A percentile compares a stretch with the other conserved stretches of the same genome.
Evolutionary conservation across 2,329 filamentous ascomycete species (phyloP).

Genomic region (Diplodia scrobiculata): DNA sequence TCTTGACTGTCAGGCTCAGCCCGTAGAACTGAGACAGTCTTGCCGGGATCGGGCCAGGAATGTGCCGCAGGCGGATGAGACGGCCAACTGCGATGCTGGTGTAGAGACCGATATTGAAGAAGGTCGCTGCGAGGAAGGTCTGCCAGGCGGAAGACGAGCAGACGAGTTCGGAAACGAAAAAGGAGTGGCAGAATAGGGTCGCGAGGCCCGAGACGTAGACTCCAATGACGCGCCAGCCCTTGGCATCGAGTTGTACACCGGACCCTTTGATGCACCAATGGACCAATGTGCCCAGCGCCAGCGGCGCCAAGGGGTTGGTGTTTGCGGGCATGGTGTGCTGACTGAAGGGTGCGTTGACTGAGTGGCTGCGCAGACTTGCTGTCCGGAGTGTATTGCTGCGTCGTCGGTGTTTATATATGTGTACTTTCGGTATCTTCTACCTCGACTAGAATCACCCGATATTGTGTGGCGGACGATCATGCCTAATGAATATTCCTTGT

Average conservation of each 20-base stretch:
- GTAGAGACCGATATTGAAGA: constrained; percentile 30
- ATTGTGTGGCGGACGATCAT: neutral
- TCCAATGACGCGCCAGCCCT: neutral
- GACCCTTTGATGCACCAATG: neutral
- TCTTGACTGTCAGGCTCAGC: neutral
- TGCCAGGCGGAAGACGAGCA: neutral
- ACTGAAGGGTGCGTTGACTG: too few species aligned
- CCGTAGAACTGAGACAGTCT: constrained; percentile 21
- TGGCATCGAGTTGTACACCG: neutral
- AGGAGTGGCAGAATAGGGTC: neutral
- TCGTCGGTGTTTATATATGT: neutral
- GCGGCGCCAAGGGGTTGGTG: neutral
- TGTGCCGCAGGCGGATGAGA: constrained; percentile 40
- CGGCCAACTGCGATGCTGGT: constrained; percentile 47
- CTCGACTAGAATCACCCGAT: neutral
- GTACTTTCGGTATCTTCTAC: neutral
- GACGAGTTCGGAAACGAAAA: neutral
- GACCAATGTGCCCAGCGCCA: neutral
- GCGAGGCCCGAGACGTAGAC: neutral
- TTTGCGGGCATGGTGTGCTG: neutral
- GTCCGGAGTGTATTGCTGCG: neutral
- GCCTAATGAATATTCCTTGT: neutral
- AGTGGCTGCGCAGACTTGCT: neutral
- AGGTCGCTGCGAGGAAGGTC: neutral
- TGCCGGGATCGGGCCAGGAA: constrained; percentile 21